Conservation (phyloP, 129 eudicot species). For the Daucus carota region DNA sequence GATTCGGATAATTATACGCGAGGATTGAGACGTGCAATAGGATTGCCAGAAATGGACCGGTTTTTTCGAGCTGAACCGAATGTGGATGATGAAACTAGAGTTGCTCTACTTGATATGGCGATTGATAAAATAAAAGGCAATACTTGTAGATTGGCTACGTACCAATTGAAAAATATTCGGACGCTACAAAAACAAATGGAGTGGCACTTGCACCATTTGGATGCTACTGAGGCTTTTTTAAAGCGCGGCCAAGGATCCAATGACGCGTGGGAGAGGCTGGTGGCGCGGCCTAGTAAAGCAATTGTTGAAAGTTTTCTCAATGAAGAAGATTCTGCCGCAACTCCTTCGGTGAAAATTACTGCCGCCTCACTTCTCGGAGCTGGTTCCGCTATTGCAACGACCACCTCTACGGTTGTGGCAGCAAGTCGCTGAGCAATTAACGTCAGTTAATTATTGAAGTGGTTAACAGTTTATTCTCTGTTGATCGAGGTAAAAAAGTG, state of each 20-base stretch:
- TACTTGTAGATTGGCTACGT: conserved; percentile 36
- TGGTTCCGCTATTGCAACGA: neutral
- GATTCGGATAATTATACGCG: conserved; percentile 17
- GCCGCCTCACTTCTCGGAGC: neutral
- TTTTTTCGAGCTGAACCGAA: conserved; percentile 13
- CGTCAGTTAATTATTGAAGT: too few species aligned
- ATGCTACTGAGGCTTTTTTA: conserved; percentile 48
- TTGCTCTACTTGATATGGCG: conserved; percentile 21
- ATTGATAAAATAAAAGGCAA: conserved; percentile 37
- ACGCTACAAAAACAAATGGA: conserved; percentile 32
- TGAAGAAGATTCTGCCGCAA: conserved; percentile 16
- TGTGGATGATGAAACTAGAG: conserved; percentile 17
- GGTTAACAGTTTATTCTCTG: too few species aligned
- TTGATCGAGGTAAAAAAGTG: too few species aligned
- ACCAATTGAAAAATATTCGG: conserved; percentile 38
- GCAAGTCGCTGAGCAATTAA: conserved; percentile 8
- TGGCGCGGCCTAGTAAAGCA: conserved; percentile 29
- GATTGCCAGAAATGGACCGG: conserved; percentile 50
- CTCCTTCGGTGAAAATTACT: neutral
- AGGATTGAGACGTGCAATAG: conserved; percentile 56
- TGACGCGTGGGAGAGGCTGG: conserved; percentile 50
- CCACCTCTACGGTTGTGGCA: conserved; percentile 14
- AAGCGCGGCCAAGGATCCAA: conserved; percentile 24
- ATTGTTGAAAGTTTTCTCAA: conserved; percentile 33
- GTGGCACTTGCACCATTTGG: conserved; percentile 42